phyloP scores from a whole-genome alignment of 2,329 filamentous ascomycete species.

The Ophiocordyceps polyrhachis-furcata region DNA sequence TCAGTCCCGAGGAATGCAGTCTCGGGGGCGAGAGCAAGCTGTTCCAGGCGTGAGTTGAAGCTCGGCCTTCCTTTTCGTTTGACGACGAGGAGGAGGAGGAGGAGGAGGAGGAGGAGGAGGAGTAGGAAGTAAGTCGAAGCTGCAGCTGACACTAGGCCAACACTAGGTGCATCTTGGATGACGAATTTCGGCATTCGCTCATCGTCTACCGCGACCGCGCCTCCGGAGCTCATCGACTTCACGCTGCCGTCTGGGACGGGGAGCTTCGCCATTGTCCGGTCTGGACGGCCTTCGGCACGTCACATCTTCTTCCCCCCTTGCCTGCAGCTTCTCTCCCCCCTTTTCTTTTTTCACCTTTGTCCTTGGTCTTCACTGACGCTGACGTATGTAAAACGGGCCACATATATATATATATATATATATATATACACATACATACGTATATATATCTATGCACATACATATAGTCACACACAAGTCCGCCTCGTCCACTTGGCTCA shows the following conservation, averaged over 20 bases:
- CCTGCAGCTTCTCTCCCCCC: neutral
- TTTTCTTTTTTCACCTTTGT: too few relatives aligned
- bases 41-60: slow-evolving; percentile 33
- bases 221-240: slow-evolving; percentile 31
- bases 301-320: neutral
- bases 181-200: slow-evolving; percentile 32
- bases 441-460: too few relatives aligned
- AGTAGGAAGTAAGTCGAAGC: neutral
- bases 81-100: too few relatives aligned
- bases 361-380: too few relatives aligned
- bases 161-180: slow-evolving; percentile 34
- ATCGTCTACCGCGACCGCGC: slow-evolving; percentile 32
- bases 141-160: neutral
- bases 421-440: too few relatives aligned
- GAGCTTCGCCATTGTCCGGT: slow-evolving; percentile 35
- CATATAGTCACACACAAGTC: slow-evolving; percentile 37
- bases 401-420: too few relatives aligned
- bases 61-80: neutral
- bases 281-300: slow-evolving; percentile 44
- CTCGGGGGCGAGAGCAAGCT: slow-evolving; percentile 29
- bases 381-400: neutral
- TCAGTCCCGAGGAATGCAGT: slow-evolving; percentile 26
- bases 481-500: slow-evolving; percentile 29
- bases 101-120: too few relatives aligned
- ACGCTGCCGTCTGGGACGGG: slow-evolving; percentile 36